Percentiles rank a stretch among this genome's conserved stretches.
Evolutionary conservation across 2,329 filamentous ascomycete species (phyloP).

Genomic region (Penicillium nordicum): DNA sequence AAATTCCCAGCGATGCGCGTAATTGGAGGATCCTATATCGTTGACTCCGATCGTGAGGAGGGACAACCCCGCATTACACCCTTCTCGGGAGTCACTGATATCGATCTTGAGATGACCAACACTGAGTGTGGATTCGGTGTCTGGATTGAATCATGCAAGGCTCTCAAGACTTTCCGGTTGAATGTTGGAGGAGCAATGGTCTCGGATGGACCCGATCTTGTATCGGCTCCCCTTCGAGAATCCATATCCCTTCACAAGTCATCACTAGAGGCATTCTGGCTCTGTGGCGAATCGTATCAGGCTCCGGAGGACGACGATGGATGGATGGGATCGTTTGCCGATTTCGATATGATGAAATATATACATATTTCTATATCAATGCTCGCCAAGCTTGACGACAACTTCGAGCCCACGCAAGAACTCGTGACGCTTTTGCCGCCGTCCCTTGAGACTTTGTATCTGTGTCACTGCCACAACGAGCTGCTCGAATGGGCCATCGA

Average conservation of each 20-base stretch:
- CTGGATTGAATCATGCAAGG: slow-evolving; percentile 1
- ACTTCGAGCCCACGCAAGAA: neutral
- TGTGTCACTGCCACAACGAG: neutral
- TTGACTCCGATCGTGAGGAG: neutral
- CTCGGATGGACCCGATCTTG: neutral
- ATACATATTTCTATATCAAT: neutral
- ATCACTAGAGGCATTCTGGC: neutral
- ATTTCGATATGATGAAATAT: neutral
- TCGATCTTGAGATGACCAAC: neutral
- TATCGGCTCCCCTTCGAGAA: neutral
- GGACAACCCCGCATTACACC: neutral
- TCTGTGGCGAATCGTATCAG: neutral
- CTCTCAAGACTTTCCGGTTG: neutral
- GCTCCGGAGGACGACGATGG: neutral
- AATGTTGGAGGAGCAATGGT: neutral
- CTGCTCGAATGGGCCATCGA: neutral
- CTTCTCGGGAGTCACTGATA: neutral
- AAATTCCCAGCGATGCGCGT: neutral
- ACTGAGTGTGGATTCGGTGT: neutral
- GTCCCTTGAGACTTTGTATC: neutral
- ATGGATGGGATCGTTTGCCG: neutral
- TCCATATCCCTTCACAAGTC: neutral
- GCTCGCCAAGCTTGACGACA: neutral
- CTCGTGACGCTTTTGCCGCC: neutral
- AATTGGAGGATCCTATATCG: neutral